Percentiles rank a stretch among this genome's conserved stretches.
Evolutionary conservation across 2,329 filamentous ascomycete species (phyloP).

Genomic region (Capronia americana): DNA sequence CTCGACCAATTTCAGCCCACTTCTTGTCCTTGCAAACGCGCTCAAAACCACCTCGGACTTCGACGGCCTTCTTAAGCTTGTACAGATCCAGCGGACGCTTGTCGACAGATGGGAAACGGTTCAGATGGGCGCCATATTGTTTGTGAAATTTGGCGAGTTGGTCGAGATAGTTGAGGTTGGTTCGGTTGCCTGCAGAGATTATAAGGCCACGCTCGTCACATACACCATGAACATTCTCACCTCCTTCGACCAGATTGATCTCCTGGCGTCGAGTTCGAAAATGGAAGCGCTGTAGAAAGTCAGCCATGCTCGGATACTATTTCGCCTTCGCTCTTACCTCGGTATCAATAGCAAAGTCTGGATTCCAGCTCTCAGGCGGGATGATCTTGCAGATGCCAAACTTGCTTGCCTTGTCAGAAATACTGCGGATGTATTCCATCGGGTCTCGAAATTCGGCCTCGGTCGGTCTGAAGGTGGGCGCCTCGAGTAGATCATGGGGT

Average conservation of each 20-base stretch:
- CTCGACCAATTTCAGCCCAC: slow-evolving; percentile 97
- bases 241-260: slow-evolving; percentile 97
- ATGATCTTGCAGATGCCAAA: slow-evolving; percentile 97
- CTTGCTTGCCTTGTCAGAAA: slow-evolving; percentile 80
- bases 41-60: slow-evolving; percentile 91
- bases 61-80: slow-evolving; percentile 94
- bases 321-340: slow-evolving; percentile 68
- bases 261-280: slow-evolving; percentile 96
- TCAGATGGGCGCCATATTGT: slow-evolving; percentile 91
- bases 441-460: slow-evolving; percentile 95
- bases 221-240: slow-evolving; percentile 60
- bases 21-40: slow-evolving; percentile 97
- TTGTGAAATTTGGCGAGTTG: slow-evolving; percentile 96
- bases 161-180: slow-evolving; percentile 94
- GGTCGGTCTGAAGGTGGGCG: slow-evolving; percentile 87
- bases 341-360: slow-evolving; percentile 93
- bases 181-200: slow-evolving; percentile 75
- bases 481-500: slow-evolving; percentile 84
- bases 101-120: slow-evolving; percentile 93
- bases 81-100: slow-evolving; percentile 96
- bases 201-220: slow-evolving; percentile 23
- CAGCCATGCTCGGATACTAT: not conserved
- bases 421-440: slow-evolving; percentile 90
- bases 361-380: slow-evolving; percentile 91
- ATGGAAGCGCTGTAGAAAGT: slow-evolving; percentile 77